Percentiles rank a stretch among this genome's conserved stretches.
phyloP scores from a whole-genome alignment of 1,284 basidiomycete species.

The Melampsora larici-populina region DNA sequence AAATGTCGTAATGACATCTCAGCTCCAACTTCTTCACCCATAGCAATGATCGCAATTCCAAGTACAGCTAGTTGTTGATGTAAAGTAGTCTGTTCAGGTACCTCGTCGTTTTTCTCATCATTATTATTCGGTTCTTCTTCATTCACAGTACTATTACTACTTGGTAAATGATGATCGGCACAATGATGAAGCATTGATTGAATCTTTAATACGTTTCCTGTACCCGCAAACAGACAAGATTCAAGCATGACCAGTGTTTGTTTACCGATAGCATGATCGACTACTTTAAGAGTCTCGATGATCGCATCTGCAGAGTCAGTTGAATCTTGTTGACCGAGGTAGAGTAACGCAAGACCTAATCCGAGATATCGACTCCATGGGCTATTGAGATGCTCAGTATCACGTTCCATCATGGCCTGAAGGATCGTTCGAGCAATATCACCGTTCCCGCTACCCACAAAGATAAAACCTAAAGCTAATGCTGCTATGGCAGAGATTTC shows the following conservation, averaged over 20 bases:
- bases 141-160: constrained; percentile 36
- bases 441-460: constrained; percentile 90
- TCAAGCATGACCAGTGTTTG: constrained; percentile 90
- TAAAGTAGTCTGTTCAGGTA: constrained; percentile 68
- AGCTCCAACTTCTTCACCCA: constrained; percentile 97
- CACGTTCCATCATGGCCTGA: constrained; percentile 86
- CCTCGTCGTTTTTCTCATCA: constrained; percentile 57
- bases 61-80: constrained; percentile 93
- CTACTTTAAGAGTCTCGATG: constrained; percentile 88
- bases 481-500: constrained; percentile 84
- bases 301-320: constrained; percentile 72
- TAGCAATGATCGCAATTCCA: constrained; percentile 88
- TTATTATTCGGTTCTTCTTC: constrained; percentile 44
- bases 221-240: constrained; percentile 90
- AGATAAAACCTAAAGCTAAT: constrained; percentile 87
- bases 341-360: constrained; percentile 84
- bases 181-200: constrained; percentile 91
- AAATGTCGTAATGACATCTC: constrained; percentile 94
- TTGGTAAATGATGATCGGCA: constrained; percentile 66
- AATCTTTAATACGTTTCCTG: constrained; percentile 91
- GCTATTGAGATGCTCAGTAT: constrained; percentile 71
- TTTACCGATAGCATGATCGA: constrained; percentile 86
- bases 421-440: constrained; percentile 86
- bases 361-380: constrained; percentile 93
- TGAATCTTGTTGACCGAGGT: constrained; percentile 75